phyloP scores from a whole-genome alignment of 2,329 filamentous ascomycete genomes.

The Venturiaceae sp. region DNA sequence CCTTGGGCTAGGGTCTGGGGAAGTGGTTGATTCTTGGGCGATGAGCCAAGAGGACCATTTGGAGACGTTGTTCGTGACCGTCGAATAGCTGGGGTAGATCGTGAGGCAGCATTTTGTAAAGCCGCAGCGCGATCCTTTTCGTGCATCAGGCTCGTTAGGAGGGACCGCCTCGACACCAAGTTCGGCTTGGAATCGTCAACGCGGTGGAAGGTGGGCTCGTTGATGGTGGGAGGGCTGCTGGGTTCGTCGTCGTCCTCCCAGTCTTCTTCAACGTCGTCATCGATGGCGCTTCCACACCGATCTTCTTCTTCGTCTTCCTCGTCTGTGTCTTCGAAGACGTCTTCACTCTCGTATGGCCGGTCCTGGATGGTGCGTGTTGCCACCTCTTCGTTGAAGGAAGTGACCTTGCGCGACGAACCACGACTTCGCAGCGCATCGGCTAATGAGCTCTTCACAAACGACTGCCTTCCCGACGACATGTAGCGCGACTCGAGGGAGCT shows the following conservation, averaged over 20 bases:
- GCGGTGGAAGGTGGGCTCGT: constrained; percentile 74
- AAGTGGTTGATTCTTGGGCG: constrained; percentile 35
- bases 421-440: constrained; percentile 40
- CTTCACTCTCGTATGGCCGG: constrained; percentile 45
- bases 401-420: constrained; percentile 45
- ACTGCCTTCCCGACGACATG: background rate
- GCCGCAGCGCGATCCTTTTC: constrained; percentile 63
- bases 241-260: constrained; percentile 60
- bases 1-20: constrained; percentile 56
- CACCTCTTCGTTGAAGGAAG: constrained; percentile 73
- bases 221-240: constrained; percentile 72
- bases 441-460: constrained; percentile 36
- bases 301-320: constrained; percentile 49
- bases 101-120: constrained; percentile 56
- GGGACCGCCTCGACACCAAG: constrained; percentile 73
- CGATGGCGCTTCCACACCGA: constrained; percentile 74
- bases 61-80: constrained; percentile 57
- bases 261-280: constrained; percentile 38
- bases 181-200: constrained; percentile 75
- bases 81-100: constrained; percentile 43
- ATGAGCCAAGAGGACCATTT: constrained; percentile 56
- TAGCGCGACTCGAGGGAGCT: constrained; percentile 56
- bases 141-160: constrained; percentile 83
- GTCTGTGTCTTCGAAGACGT: constrained; percentile 39
- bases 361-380: constrained; percentile 56